Evolutionary conservation across 306 rosid species (phyloP).

Genomic region (Argentina anserina): DNA sequence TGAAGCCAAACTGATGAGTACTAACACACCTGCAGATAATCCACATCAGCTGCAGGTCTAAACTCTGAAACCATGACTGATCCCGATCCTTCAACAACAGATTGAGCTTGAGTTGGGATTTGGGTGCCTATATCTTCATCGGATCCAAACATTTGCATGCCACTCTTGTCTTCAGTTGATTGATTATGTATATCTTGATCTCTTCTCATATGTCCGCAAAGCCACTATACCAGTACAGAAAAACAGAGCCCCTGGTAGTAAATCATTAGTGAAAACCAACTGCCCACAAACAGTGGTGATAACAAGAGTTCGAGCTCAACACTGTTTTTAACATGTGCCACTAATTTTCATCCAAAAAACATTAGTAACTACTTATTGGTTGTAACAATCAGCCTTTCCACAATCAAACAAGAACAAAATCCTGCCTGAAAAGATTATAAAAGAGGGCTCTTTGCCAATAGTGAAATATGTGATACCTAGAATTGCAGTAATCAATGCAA

Average conservation of each 20-base stretch:
- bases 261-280: constrained; percentile 86
- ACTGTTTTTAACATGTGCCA: not conserved
- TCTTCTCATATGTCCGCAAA: constrained; percentile 50
- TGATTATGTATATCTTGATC: constrained; percentile 31
- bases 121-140: constrained; percentile 62
- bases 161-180: constrained; percentile 32
- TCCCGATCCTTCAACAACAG: constrained; percentile 79
- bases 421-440: not conserved
- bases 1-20: constrained; percentile 6
- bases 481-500: not conserved
- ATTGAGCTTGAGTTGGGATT: constrained; percentile 85
- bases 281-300: constrained; percentile 48
- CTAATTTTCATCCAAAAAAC: not conserved
- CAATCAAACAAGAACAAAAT: not conserved
- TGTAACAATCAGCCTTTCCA: not conserved
- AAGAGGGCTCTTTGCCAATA: not conserved
- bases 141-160: constrained; percentile 49
- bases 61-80: constrained; percentile 53
- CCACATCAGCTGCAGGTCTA: constrained; percentile 79
- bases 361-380: not conserved
- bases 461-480: not conserved
- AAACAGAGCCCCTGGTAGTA: constrained; percentile 82
- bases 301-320: constrained; percentile 21
- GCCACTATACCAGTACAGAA: constrained; percentile 80
- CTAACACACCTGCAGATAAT: constrained; percentile 79